These are phyloP conservation scores for Tolypocladium cylindrosporum DNA, from an alignment of 2,329 filamentous ascomycete species.

Conservation along the genomic window DNA sequence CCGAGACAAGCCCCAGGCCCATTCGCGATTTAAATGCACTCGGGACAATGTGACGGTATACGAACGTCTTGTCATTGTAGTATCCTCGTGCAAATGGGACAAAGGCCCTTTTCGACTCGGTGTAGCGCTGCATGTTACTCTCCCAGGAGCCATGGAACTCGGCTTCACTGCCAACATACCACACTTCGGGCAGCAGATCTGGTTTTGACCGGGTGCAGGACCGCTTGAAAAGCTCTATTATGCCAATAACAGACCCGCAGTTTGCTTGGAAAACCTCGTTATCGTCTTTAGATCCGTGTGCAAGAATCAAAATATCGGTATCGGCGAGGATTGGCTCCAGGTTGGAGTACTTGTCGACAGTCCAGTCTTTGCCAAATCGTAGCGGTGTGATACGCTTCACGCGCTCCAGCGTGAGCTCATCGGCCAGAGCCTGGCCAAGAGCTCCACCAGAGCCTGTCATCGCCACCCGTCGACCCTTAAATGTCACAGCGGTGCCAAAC, in stretches of 20 bases:
- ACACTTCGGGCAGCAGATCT: constrained; percentile 6
- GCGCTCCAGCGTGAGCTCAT: neutral
- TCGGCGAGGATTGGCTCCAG: constrained; percentile 2
- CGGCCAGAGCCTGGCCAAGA: constrained; percentile 3
- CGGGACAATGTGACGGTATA: constrained; percentile 7
- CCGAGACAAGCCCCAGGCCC: constrained; percentile 6
- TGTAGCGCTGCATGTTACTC: constrained; percentile 6
- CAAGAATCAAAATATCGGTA: constrained; percentile 7
- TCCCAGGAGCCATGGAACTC: constrained; percentile 9
- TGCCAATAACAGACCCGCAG: constrained; percentile 1
- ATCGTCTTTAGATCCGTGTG: constrained; percentile 6
- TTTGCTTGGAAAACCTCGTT: constrained; percentile 3
- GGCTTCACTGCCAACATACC: constrained; percentile 11
- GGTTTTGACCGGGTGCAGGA: neutral
- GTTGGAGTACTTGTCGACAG: neutral
- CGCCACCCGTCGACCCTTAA: constrained; percentile 6
- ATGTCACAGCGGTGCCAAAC: constrained; percentile 6
- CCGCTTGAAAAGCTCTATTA: constrained; percentile 3
- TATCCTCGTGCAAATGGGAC: constrained; percentile 3
- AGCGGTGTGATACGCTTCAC: constrained; percentile 2
- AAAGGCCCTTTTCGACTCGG: constrained; percentile 7
- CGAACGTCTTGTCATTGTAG: constrained; percentile 3
- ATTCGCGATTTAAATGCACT: constrained; percentile 7
- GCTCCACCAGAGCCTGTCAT: constrained; percentile 8
- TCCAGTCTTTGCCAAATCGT: constrained; percentile 5